Evolutionary conservation across 129 eudicot genomes (phyloP).

Genomic region (Arctium minus): DNA sequence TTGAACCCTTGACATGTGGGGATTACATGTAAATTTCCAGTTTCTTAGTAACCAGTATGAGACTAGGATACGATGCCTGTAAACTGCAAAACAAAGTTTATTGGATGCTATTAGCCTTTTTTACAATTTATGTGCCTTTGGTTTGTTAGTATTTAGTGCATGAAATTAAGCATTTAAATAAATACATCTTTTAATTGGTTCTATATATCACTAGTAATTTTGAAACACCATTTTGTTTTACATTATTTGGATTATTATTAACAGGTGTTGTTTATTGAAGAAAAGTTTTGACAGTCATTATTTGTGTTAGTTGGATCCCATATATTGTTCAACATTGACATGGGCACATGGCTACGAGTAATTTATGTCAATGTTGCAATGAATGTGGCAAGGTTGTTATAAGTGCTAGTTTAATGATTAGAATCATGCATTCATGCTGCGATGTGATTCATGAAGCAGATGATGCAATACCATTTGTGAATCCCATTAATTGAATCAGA

Average conservation of each 20-base stretch:
- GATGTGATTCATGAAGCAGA: not conserved
- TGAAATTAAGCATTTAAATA: not conserved
- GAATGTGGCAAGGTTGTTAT: not conserved
- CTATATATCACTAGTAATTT: too few species aligned
- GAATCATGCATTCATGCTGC: not conserved
- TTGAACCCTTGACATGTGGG: conserved; percentile 4
- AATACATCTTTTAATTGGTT: not conserved
- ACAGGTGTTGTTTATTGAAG: not conserved
- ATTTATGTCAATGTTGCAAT: not conserved
- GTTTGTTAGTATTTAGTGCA: not conserved
- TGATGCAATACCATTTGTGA: not conserved
- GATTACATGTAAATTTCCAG: not conserved
- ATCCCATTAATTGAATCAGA: not conserved
- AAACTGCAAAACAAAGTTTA: not conserved
- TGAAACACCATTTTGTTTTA: not conserved
- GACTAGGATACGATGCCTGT: not conserved
- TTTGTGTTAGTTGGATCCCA: not conserved
- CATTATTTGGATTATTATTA: not conserved
- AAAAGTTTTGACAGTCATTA: not conserved
- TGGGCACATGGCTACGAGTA: not conserved
- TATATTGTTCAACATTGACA: not conserved
- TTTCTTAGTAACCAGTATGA: not conserved
- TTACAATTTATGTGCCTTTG: not conserved
- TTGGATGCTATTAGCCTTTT: not conserved
- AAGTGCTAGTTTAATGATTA: not conserved